Conservation (phyloP, 371 early-diverging fungal genomes). For the Zancudomyces culisetae region DNA sequence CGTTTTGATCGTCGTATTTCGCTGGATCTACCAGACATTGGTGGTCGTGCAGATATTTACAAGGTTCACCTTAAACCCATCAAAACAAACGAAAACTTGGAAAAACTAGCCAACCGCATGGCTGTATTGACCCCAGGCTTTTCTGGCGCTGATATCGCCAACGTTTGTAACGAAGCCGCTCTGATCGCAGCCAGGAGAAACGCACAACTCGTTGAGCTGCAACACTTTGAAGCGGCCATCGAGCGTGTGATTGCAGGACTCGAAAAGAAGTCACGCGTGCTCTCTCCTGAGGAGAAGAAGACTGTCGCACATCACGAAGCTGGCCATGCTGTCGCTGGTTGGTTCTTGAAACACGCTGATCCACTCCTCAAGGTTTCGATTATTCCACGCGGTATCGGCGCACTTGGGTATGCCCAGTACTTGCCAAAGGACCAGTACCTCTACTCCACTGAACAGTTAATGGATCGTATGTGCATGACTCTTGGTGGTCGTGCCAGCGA, state of each 20-base stretch:
- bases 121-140: constrained; percentile 94
- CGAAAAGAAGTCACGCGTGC: constrained; percentile 86
- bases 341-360: constrained; percentile 91
- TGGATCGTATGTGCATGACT: constrained; percentile 97
- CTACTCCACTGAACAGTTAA: constrained; percentile 73
- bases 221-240: constrained; percentile 92
- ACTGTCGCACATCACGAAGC: constrained; percentile 98
- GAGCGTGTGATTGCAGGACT: constrained; percentile 97
- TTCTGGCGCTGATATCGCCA: constrained; percentile 92
- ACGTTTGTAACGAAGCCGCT: constrained; percentile 98
- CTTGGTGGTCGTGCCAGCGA: constrained; percentile 91
- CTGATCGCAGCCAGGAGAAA: constrained; percentile 84
- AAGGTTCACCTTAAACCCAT: constrained; percentile 88
- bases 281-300: constrained; percentile 95
- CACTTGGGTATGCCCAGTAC: constrained; percentile 97
- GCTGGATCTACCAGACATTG: constrained; percentile 91
- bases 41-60: constrained; percentile 88
- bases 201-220: constrained; percentile 52
- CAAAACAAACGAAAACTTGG: constrained; percentile 64
- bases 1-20: constrained; percentile 96
- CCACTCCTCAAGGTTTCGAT: constrained; percentile 95
- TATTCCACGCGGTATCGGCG: constrained; percentile 89
- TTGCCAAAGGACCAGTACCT: constrained; percentile 94
- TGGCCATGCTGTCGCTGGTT: constrained; percentile 96
- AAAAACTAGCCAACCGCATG: constrained; percentile 54